Evolutionary conservation across 306 rosid species (phyloP), one percentile per base, ranked within the genome.

Genomic region (Ziziphus jujuba): DNA sequence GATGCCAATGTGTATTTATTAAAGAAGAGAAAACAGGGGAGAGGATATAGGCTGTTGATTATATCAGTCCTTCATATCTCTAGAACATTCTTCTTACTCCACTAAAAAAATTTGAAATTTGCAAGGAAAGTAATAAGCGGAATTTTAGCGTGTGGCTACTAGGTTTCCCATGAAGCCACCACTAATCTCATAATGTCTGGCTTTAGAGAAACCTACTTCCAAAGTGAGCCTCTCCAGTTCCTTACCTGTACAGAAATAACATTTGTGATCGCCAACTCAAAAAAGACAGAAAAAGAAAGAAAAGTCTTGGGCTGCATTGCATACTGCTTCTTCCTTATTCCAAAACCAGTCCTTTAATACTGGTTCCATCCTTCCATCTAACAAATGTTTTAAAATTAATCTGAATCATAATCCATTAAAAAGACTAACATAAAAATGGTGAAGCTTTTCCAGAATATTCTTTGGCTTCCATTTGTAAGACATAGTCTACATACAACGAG

Each of bases 111-210:
- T 53, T 45, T 54, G 54, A 63, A 28, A 66, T 19, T 22, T 35
- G 47, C 49, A 22, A 35, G 33, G 34, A 23, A 56, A 8, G 36
- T 12, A 40, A 60, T 17, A 44, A 13, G 48, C 63, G 63, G 65
- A 60, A 79, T 59, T 40, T 73, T 75, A 90, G 57, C 83, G 86
- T 24, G 70, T 74, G 56, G 96, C 96, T 35, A 95, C 96, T 69
- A 95, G 79, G 79, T 89, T 88, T 36, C 96, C 99, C 96, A 88
- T 90, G 56, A 95, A 64, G 81, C 96, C 89, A 71, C 99, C 89
- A 40, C 85, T 66, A 59, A 95, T 85, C 82, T 95, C 99, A 75
- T 90, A 88, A 81, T 81, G 90, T 11, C 31, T 69, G 28, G 90
- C 91, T 40, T 75, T 64, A 12, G 97, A 87, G 78, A 95, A 95